Percentiles rank a stretch among this genome's conserved stretches.
Evolutionary conservation across 805 yeast genomes (phyloP).

Genomic region (Pichia paraexigua): DNA sequence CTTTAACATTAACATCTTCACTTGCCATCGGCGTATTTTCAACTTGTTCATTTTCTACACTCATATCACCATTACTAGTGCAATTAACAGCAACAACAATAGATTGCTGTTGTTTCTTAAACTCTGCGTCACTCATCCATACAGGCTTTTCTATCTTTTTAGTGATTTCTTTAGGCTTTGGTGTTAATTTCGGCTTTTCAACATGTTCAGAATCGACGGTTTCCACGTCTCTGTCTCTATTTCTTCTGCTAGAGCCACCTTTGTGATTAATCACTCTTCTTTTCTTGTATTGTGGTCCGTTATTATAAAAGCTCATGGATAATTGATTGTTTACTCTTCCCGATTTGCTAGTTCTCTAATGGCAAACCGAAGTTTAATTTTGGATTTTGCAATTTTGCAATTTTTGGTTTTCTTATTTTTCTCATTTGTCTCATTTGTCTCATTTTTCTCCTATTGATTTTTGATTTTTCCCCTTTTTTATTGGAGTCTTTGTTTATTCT

Average conservation of each 20-base stretch:
- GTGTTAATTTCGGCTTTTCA: background rate
- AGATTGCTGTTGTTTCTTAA: conserved; percentile 16
- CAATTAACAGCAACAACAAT: conserved; percentile 8
- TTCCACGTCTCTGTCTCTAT: conserved; percentile 10
- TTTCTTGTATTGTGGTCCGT: conserved; percentile 9
- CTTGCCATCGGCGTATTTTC: conserved; percentile 17
- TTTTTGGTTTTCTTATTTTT: too few relatives aligned
- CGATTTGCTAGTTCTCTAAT: background rate
- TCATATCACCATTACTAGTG: background rate
- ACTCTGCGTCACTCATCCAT: conserved; percentile 29
- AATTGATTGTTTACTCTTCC: background rate
- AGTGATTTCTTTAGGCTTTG: background rate
- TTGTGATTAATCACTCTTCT: conserved; percentile 18
- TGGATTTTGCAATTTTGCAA: background rate
- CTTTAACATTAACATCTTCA: conserved; percentile 17
- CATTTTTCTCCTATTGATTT: too few relatives aligned
- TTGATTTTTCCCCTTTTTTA: background rate
- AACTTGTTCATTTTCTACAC: conserved; percentile 12
- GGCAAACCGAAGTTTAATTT: background rate
- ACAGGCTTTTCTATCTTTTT: conserved; percentile 20
- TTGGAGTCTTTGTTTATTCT: background rate
- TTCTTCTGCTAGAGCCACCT: conserved; percentile 8
- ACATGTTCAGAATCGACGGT: background rate
- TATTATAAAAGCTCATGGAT: background rate
- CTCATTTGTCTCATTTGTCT: too few relatives aligned